These are phyloP conservation scores for Colletotrichum camelliae DNA, from an alignment of 2,329 filamentous ascomycete genomes.

Conservation along the genomic window DNA sequence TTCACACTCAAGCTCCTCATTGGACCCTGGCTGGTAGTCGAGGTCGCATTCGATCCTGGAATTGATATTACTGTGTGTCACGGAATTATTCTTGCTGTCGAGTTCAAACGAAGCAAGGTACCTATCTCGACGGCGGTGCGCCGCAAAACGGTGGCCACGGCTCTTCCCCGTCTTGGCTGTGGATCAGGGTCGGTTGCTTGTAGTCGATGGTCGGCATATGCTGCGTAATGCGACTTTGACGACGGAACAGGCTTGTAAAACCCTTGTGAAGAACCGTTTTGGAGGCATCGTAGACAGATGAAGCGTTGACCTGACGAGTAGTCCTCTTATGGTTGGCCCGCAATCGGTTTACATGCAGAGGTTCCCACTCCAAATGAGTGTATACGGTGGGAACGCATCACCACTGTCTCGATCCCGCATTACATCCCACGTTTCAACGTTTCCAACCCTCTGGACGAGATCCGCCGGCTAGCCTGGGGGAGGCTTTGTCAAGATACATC, in stretches of 20 bases:
- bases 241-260: neutral
- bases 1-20: neutral
- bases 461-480: neutral
- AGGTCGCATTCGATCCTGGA: neutral
- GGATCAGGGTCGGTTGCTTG: neutral
- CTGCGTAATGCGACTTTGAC: no score
- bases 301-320: neutral
- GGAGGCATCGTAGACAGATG: neutral
- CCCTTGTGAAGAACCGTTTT: neutral
- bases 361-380: neutral
- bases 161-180: slow-evolving; percentile 4
- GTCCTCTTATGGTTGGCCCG: neutral
- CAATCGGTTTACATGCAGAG: neutral
- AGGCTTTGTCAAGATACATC: neutral
- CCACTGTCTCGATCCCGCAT: slow-evolving; percentile 1
- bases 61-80: slow-evolving; percentile 8
- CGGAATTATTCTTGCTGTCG: neutral
- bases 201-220: neutral
- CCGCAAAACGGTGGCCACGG: neutral
- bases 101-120: neutral
- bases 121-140: neutral
- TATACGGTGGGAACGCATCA: neutral
- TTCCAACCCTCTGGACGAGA: no score
- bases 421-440: neutral
- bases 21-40: neutral